These are phyloP conservation scores for Entomortierella beljakovae DNA, from an alignment of 192 early-diverging fungal genomes.

Conservation along the genomic window DNA sequence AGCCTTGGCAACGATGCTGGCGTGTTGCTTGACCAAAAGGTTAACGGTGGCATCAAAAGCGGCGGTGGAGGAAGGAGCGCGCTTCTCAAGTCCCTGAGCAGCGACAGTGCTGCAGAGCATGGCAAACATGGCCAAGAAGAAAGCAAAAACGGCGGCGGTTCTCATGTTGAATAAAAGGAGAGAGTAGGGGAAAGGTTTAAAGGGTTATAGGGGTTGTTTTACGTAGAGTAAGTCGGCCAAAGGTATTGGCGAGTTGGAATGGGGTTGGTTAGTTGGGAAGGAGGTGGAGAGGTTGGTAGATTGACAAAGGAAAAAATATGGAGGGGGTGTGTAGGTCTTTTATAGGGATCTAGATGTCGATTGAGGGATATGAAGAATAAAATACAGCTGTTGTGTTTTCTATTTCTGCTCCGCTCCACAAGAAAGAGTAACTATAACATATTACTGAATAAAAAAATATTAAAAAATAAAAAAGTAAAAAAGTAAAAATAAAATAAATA, in stretches of 20 bases:
- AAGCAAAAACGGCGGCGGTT: conserved; percentile 37
- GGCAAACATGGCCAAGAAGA: conserved; percentile 51
- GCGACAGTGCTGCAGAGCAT: conserved; percentile 32
- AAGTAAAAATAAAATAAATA: too few relatives aligned
- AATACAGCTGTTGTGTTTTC: too few relatives aligned
- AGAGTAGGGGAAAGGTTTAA: not conserved
- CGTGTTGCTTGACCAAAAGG: conserved; percentile 33
- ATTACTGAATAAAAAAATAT: too few relatives aligned
- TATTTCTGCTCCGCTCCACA: too few relatives aligned
- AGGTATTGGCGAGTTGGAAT: conserved; percentile 26
- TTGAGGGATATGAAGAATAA: not conserved
- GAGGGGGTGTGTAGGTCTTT: not conserved
- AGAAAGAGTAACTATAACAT: not conserved
- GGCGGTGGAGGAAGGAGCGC: conserved; percentile 12
- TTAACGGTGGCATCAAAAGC: conserved; percentile 48
- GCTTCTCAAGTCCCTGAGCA: conserved; percentile 28
- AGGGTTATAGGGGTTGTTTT: not conserved
- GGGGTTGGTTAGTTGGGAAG: conserved; percentile 19
- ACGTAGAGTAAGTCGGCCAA: conserved; percentile 23
- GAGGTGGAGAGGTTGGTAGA: not conserved
- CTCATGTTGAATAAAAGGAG: conserved; percentile 11
- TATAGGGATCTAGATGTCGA: not conserved
- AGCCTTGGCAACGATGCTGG: conserved; percentile 43
- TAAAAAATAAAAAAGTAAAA: too few relatives aligned
- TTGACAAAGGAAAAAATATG: conserved; percentile 6